Base-by-base conservation (phyloP, 495 filamentous ascomycete genomes). In the Neurospora cerealis region DNA sequence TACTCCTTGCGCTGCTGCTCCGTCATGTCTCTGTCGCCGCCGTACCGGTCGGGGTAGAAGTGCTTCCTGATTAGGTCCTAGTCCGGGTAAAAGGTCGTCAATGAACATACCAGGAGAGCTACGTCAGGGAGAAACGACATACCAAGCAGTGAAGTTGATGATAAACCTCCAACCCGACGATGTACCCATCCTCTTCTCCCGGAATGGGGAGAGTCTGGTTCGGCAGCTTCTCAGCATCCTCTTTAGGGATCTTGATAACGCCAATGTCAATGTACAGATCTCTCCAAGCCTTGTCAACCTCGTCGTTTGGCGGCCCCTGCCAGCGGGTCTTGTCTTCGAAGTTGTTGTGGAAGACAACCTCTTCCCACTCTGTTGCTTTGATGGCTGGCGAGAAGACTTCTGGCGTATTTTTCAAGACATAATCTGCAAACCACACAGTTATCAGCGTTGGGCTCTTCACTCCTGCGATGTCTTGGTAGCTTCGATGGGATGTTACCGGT, bases 121-220 rank as follows among this genome's bases (percentile, higher is more conserved):
- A 44, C 17, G 11, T 37, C 34, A n/a, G 8, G 42, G 8, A 4
- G 19, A 39, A 39, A 28, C 9, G 32, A 44, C 69, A 54, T 70
- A 76, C 73, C 32, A 76, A 34, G 54, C 74, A 76, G 36, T 78
- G 76, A 21, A 78, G 69, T 48, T 78, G 76, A 13, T 78, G 76
- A 54, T 66, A 77, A n/a, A 75, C 73, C 21, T 74, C 72, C 1
- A 72, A n/a, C 8, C 54, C 69, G 0, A 48, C 21, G 69, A 76
- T 74, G 34, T 76, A 76, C 21, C 46, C 38, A 34, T 46, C 40
- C 3, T 71, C 37, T 11, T 74, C 69, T 9, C 72, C 69, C 1
- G 69, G 74, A 13, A 70, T 75, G 0, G 71, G 62, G 5, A 75
- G 71, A 4, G 73, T 75, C 13, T 21, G 19, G 34, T 73, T 75